Conservation (phyloP, 164 flowering plant genomes). For the Stephania cephalantha region DNA sequence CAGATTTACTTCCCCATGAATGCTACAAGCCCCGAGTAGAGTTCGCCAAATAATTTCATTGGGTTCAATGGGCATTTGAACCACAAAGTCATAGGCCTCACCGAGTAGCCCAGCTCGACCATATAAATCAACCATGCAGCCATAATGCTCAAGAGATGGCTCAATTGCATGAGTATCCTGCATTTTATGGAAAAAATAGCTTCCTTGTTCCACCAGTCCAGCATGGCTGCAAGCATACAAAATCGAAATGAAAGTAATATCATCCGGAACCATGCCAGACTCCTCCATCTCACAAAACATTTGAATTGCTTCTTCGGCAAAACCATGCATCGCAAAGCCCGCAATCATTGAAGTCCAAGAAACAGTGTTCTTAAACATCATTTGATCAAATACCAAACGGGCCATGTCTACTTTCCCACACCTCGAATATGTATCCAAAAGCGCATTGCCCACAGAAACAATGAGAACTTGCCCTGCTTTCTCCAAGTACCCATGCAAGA, state of each 20-base stretch:
- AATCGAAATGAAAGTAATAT: conserved; percentile 46
- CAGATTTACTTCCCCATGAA: conserved; percentile 44
- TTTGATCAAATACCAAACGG: conserved; percentile 39
- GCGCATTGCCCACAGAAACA: conserved; percentile 51
- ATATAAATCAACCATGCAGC: conserved; percentile 72
- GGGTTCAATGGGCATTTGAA: conserved; percentile 46
- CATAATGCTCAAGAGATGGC: conserved; percentile 62
- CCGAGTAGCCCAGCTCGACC: conserved; percentile 54
- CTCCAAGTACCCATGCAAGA: conserved; percentile 49
- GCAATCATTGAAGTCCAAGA: conserved; percentile 68
- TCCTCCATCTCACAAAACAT: conserved; percentile 46
- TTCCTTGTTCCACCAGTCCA: conserved; percentile 48
- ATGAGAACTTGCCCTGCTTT: conserved; percentile 39
- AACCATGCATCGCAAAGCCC: conserved; percentile 63
- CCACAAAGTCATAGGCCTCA: conserved; percentile 45
- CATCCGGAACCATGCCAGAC: conserved; percentile 47
- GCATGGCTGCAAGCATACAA: conserved; percentile 78
- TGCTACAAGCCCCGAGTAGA: conserved; percentile 75
- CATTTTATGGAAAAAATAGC: conserved; percentile 41
- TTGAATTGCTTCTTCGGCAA: conserved; percentile 48
- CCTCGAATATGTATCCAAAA: conserved; percentile 54
- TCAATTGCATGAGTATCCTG: conserved; percentile 31
- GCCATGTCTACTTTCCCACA: conserved; percentile 56
- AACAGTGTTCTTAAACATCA: conserved; percentile 38
- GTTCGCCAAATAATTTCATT: conserved; percentile 59